A percentile compares a stretch with the other conserved stretches of the same genome.
Evolutionary conservation across 1,284 basidiomycete species (phyloP).

Genomic region (Leccinum huronense): DNA sequence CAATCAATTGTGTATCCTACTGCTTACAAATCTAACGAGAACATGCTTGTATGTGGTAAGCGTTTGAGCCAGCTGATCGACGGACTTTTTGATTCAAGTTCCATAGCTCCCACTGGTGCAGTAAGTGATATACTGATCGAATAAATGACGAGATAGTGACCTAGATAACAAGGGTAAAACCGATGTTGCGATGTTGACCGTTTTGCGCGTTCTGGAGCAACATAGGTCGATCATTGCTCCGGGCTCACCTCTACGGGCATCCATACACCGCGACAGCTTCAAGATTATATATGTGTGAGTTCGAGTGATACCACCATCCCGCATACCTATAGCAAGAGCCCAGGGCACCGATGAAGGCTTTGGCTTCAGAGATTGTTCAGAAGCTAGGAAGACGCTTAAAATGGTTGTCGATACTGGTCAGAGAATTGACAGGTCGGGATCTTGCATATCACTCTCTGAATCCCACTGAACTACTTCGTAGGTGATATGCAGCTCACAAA

Average conservation of each 20-base stretch:
- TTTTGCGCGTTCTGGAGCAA: constrained; percentile 85
- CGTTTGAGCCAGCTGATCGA: constrained; percentile 15
- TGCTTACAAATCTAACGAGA: constrained; percentile 94
- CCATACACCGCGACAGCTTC: constrained; percentile 74
- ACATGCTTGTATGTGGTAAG: constrained; percentile 92
- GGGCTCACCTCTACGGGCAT: constrained; percentile 44
- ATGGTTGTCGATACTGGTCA: constrained; percentile 86
- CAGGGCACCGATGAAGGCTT: constrained; percentile 97
- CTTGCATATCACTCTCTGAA: background rate
- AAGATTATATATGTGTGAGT: constrained; percentile 96
- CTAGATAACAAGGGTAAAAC: constrained; percentile 85
- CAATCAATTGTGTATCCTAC: constrained; percentile 95
- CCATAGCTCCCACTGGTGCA: constrained; percentile 88
- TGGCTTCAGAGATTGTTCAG: constrained; percentile 93
- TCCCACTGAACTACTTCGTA: constrained; percentile 26
- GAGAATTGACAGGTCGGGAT: constrained; percentile 81
- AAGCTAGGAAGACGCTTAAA: constrained; percentile 90
- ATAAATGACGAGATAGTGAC: constrained; percentile 13
- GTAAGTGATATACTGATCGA: constrained; percentile 46
- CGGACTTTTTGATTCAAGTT: constrained; percentile 11
- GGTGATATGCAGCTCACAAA: constrained; percentile 99
- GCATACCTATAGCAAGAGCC: constrained; percentile 7
- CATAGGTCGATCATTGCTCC: constrained; percentile 46
- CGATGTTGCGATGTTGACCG: constrained; percentile 94
- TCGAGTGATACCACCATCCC: background rate